Base-by-base conservation (phyloP, 805 yeast genomes). In the Naumovozyma dairenensis region DNA sequence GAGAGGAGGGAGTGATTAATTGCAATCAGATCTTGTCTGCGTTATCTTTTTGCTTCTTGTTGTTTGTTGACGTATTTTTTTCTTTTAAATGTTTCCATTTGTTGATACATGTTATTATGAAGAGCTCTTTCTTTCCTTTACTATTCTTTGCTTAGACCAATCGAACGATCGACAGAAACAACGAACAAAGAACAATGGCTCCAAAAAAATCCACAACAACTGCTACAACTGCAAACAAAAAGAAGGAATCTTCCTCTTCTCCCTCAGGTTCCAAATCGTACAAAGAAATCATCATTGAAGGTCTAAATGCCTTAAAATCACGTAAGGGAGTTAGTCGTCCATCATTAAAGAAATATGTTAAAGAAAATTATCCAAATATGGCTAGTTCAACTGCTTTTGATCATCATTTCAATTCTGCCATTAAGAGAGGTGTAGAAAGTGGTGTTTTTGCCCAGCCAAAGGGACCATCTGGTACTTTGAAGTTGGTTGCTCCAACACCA, bases 381-480 rank as follows among this genome's bases (percentile, higher is more conserved):
- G 76, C 45, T 46, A 67, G 69, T 30, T 66, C 80, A n/a, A 36
- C 69, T 33, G 77, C 68, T 57, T 84, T 84, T 53, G 94, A 83
- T 56, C 60, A 77, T 31, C 72, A 75, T 51, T 80, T 85, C 68
- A 84, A 84, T 44, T 45, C 71, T 34, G 93, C 94, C 15, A 65
- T 84, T 53, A 77, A 79, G 65, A 79, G 74, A 57, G 93, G 93
- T 46, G 93, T 84, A 36, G 74, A 71, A 40, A 53, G 71, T n/a
- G 87, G 80, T 28, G 79, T 73, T 32, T 81, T 84, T 45, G 57
- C 69, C 31, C 92, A 80, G 60, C 94, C 94, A 59, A 84, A 83
- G 66, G 94, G 94, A 28, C 79, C 94, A 9, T 77, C 93, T 9
- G 94, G 94, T 32, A 83, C 94, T 30, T 73, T 83, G 44, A 82